phyloP scores from a whole-genome alignment of 345 rosid genomes.

The Cardiospermum halicacabum region DNA sequence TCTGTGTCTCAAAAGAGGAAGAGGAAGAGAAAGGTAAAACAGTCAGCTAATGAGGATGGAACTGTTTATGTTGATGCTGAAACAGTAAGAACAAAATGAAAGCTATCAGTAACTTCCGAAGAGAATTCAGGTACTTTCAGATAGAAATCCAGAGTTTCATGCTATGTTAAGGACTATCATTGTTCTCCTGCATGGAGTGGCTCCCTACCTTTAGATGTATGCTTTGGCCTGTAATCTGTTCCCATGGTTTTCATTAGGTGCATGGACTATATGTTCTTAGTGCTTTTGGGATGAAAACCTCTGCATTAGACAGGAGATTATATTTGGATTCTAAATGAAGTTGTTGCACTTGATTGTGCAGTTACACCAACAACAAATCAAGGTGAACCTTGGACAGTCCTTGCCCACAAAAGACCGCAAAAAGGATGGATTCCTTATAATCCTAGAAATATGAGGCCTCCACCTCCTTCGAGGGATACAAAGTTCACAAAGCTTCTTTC shows the following conservation, averaged over 20 bases:
- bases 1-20: constrained; percentile 24
- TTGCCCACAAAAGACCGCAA: constrained; percentile 91
- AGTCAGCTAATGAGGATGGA: constrained; percentile 19
- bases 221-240: neutral
- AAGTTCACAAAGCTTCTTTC: constrained; percentile 65
- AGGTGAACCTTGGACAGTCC: constrained; percentile 83
- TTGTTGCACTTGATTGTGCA: constrained; percentile 18
- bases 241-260: neutral
- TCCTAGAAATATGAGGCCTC: constrained; percentile 76
- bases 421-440: constrained; percentile 78
- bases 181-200: neutral
- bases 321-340: constrained; percentile 34
- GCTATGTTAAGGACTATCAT: neutral
- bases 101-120: constrained; percentile 30
- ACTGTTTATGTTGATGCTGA: constrained; percentile 23
- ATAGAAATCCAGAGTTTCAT: neutral
- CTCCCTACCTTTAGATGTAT: constrained; percentile 5
- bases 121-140: constrained; percentile 27
- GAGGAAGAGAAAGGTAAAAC: constrained; percentile 41
- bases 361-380: constrained; percentile 18
- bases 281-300: constrained; percentile 30
- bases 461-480: constrained; percentile 39
- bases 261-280: neutral
- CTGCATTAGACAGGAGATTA: constrained; percentile 26
- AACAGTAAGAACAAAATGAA: constrained; percentile 23